Conservation (phyloP, 768 basidiomycete species). For the Lactarius deliciosus region DNA sequence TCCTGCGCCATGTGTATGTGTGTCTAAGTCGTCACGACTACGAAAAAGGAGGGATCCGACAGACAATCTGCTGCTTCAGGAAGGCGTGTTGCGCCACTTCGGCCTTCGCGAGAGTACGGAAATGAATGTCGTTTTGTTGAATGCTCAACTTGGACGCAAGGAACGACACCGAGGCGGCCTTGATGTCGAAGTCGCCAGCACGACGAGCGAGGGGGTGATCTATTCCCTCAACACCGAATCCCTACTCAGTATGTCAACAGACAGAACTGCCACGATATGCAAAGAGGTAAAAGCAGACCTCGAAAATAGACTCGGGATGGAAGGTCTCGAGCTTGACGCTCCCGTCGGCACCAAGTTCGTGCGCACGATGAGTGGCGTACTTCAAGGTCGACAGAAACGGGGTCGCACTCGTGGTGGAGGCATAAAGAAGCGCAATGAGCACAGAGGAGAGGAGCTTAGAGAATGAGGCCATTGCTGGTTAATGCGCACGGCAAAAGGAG, state of each 20-base stretch:
- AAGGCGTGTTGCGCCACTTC: slow-evolving; percentile 30
- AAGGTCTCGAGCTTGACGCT: slow-evolving; percentile 31
- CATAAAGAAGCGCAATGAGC: slow-evolving; percentile 30
- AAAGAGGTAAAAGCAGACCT: slow-evolving; percentile 25
- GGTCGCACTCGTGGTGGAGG: slow-evolving; percentile 29
- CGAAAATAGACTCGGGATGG: slow-evolving; percentile 34
- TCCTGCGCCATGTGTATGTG: slow-evolving; percentile 29
- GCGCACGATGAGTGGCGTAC: slow-evolving; percentile 32
- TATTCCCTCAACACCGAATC: slow-evolving; percentile 31
- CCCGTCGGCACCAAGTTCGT: slow-evolving; percentile 25
- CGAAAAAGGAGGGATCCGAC: slow-evolving; percentile 3
- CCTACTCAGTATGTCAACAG: slow-evolving; percentile 23
- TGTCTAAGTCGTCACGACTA: not conserved
- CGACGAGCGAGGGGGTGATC: slow-evolving; percentile 33
- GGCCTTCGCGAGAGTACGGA: slow-evolving; percentile 29
- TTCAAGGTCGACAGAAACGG: slow-evolving; percentile 29
- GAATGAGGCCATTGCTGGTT: slow-evolving; percentile 26
- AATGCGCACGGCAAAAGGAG: not conserved
- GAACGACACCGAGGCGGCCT: slow-evolving; percentile 33
- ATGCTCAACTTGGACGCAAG: slow-evolving; percentile 31
- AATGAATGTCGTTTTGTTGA: slow-evolving; percentile 22
- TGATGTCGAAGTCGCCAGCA: slow-evolving; percentile 27
- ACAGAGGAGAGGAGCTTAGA: slow-evolving; percentile 30
- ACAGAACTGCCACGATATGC: not conserved
- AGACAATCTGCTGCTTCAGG: slow-evolving; percentile 32